Percentiles rank a stretch among this genome's conserved stretches.
Conservation (phyloP, 805 yeast species). For the Candida nonsorbophila region DNA sequence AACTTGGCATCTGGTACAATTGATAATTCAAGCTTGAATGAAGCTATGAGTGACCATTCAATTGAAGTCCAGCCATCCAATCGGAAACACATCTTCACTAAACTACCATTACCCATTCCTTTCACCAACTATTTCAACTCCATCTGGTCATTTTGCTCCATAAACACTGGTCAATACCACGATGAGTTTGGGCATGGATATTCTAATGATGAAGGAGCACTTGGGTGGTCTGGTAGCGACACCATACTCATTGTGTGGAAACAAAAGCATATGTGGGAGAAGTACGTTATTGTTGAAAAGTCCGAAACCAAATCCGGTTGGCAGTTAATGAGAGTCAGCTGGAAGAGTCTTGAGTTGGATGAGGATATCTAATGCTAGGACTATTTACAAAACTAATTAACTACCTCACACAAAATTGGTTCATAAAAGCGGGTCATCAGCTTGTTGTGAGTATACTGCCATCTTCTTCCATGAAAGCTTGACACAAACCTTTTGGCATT, state of each 20-base stretch:
- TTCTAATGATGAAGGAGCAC: constrained; percentile 24
- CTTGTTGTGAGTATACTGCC: constrained; percentile 26
- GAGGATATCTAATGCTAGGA: no score
- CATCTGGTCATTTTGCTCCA: constrained; percentile 83
- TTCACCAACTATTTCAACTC: constrained; percentile 65
- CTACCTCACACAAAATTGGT: constrained; percentile 31
- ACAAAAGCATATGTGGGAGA: constrained; percentile 75
- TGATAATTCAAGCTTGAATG: constrained; percentile 5
- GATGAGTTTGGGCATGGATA: constrained; percentile 9
- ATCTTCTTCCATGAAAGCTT: constrained; percentile 46
- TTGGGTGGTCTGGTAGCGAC: constrained; percentile 77
- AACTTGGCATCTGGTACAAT: constrained; percentile 32
- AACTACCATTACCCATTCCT: constrained; percentile 59
- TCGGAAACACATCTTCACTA: constrained; percentile 62
- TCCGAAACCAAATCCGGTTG: constrained; percentile 6
- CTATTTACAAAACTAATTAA: constrained; percentile 12
- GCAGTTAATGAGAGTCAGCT: constrained; percentile 19
- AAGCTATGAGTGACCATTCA: constrained; percentile 4
- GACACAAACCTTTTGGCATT: constrained; percentile 50
- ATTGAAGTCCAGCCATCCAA: constrained; percentile 23
- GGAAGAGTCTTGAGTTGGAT: constrained; percentile 24
- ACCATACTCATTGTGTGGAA: constrained; percentile 74
- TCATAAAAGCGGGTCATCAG: constrained; percentile 23
- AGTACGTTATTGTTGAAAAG: constrained; percentile 65
- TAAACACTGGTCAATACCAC: constrained; percentile 46